Conservation (phyloP, 1,139 yeast genomes). For the Hemisphaericaspora xylanilytica region DNA sequence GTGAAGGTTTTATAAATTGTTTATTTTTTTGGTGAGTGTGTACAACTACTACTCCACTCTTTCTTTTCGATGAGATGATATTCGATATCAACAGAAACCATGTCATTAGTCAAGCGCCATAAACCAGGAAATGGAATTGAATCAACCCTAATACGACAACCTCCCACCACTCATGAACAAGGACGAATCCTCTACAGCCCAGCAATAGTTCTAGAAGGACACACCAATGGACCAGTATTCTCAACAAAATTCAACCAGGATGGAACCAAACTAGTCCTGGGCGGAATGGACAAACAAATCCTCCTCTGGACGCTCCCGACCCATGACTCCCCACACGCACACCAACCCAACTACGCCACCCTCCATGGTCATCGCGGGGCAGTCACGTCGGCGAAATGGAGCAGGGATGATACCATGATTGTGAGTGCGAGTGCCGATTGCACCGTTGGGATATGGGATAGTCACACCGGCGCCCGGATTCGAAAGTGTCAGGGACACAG, state of each 20-base stretch:
- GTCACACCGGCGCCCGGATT: conserved; percentile 51
- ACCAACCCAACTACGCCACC: conserved; percentile 37
- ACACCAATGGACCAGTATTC: conserved; percentile 44
- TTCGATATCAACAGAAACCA: background rate
- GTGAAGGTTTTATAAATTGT: no score
- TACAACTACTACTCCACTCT: background rate
- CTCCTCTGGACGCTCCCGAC: conserved; percentile 46
- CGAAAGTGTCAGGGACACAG: conserved; percentile 52
- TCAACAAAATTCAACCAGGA: conserved; percentile 40
- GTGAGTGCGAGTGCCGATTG: conserved; percentile 52
- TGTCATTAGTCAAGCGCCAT: conserved; percentile 1
- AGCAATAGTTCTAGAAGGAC: conserved; percentile 32
- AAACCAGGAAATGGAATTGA: background rate
- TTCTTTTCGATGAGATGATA: background rate
- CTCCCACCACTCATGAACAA: background rate
- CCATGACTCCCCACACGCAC: conserved; percentile 26
- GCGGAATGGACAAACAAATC: conserved; percentile 50
- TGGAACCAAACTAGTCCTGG: conserved; percentile 49
- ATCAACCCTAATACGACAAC: background rate
- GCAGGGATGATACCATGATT: conserved; percentile 30
- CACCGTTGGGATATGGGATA: conserved; percentile 55
- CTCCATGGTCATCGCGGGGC: conserved; percentile 51
- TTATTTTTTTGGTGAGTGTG: no score
- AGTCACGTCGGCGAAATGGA: conserved; percentile 51
- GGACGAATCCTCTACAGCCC: conserved; percentile 6